Conservation (phyloP, 352 stramenopile genomes). For the Phytophthora kernoviae region DNA sequence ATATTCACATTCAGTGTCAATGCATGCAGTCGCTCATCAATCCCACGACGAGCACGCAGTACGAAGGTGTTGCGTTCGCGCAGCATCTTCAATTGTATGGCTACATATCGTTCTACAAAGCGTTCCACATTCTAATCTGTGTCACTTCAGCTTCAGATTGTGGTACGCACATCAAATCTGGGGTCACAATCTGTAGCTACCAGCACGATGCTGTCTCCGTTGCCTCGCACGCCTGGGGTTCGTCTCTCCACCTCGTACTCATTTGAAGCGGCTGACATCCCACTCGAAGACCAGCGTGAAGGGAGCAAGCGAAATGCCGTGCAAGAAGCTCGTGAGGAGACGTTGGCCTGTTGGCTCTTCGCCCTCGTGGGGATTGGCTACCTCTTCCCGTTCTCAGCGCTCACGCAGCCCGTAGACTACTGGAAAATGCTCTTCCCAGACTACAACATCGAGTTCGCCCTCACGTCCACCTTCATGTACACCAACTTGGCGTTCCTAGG, state of each 20-base stretch:
- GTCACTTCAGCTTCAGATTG: background rate
- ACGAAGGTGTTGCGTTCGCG: slow-evolving; percentile 71
- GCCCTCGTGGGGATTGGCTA: slow-evolving; percentile 80
- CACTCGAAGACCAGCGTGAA: slow-evolving; percentile 36
- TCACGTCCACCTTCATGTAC: slow-evolving; percentile 88
- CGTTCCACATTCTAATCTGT: slow-evolving; percentile 9
- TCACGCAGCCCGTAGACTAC: slow-evolving; percentile 90
- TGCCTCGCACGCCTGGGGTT: slow-evolving; percentile 53
- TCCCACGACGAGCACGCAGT: slow-evolving; percentile 44
- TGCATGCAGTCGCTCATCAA: slow-evolving; percentile 54
- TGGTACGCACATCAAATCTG: background rate
- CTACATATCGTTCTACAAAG: background rate
- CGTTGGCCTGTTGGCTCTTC: slow-evolving; percentile 64
- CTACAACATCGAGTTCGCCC: slow-evolving; percentile 87
- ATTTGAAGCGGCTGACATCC: slow-evolving; percentile 33
- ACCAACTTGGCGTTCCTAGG: slow-evolving; percentile 75
- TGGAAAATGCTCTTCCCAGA: slow-evolving; percentile 87
- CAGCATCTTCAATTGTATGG: slow-evolving; percentile 30
- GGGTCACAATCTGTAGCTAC: background rate
- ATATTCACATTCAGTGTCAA: slow-evolving; percentile 64
- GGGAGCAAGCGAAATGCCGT: slow-evolving; percentile 24
- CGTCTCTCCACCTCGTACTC: slow-evolving; percentile 30
- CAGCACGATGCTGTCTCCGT: slow-evolving; percentile 60
- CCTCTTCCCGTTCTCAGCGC: slow-evolving; percentile 87
- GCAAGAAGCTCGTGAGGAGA: slow-evolving; percentile 54